Evolutionary conservation across 352 stramenopile species (phyloP), one percentile per base, ranked within the genome.

Genomic region (Phytopythium kandeliae): DNA sequence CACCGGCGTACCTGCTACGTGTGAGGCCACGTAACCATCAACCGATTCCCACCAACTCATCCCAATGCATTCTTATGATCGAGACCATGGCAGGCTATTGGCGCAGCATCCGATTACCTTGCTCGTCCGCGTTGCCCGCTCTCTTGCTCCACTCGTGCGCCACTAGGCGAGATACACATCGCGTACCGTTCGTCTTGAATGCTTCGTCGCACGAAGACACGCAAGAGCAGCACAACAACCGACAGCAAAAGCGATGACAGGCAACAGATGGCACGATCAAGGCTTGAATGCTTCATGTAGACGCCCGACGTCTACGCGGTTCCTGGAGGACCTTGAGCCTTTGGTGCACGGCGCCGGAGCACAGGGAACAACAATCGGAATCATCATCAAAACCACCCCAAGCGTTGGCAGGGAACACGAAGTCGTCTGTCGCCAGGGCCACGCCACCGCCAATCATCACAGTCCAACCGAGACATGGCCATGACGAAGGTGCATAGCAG

Each of bases 241-340:
- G 43, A 37, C 28, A 36, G 43, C 43, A 48, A 48, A 21, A 48
- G 25, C 43, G 15, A 37, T 48, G 43, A 16, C 43, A 46, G 24
- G 24, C 40, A 42, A 42, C 17, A 42, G 36, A 42, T 8, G 36
- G 5, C 36, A 46, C 22, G 40, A 31, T 7, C 22, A 22, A 46
- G 22, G 12, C 40, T 46, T 46, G 40, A 22, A 46, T 30, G 22
- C 13, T 26, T 44, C 38, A 17, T 3, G 9, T n/a, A 2, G 13
- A 31, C 12, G 38, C 1, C 34, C 13, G 0, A 28, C 12, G 16
- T 40, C 65, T 85, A 85, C 50, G 74, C 73, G 34, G 66, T 66
- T 54, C 74, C 74, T 62, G 78, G 78, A n/a, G 72, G 78, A 64
- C 65, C 74, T 76, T 84, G 56, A 57, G 64, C 71, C 78, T 87